These are phyloP conservation scores for Lomentospora prolificans DNA, from an alignment of 2,329 filamentous ascomycete species.

Conservation along the genomic window DNA sequence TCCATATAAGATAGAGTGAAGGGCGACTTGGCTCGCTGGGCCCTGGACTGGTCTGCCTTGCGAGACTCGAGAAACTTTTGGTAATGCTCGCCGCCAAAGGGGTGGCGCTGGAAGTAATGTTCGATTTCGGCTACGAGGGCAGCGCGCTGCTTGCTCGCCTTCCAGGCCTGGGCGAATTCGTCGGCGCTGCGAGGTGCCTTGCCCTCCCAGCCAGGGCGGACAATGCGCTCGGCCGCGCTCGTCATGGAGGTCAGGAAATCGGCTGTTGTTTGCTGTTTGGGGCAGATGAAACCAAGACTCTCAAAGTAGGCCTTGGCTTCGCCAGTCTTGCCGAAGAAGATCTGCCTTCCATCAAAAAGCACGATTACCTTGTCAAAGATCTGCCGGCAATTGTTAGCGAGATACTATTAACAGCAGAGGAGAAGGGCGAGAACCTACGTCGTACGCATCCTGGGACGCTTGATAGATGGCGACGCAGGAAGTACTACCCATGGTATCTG, in stretches of 20 bases:
- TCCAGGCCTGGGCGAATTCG: slow-evolving; percentile 28
- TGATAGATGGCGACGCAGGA: slow-evolving; percentile 44
- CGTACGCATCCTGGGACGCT: slow-evolving; percentile 46
- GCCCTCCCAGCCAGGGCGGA: slow-evolving; percentile 23
- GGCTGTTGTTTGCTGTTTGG: slow-evolving; percentile 58
- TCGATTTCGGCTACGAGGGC: slow-evolving; percentile 20
- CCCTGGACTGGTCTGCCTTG: slow-evolving; percentile 18
- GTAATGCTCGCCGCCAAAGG: slow-evolving; percentile 16
- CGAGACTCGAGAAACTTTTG: slow-evolving; percentile 18
- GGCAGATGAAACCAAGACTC: slow-evolving; percentile 52
- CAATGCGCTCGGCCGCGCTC: slow-evolving; percentile 23
- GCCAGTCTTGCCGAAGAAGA: slow-evolving; percentile 53
- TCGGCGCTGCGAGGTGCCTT: slow-evolving; percentile 25
- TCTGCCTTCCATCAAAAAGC: slow-evolving; percentile 57
- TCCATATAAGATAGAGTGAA: slow-evolving; percentile 37
- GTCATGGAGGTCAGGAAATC: slow-evolving; percentile 60
- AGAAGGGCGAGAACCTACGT: slow-evolving; percentile 16
- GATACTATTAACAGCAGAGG: not conserved
- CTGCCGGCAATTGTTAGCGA: slow-evolving; percentile 17
- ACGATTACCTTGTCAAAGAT: slow-evolving; percentile 60
- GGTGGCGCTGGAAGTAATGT: slow-evolving; percentile 16
- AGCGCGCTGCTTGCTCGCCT: slow-evolving; percentile 17
- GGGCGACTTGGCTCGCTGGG: slow-evolving; percentile 34
- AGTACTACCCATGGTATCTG: slow-evolving; percentile 36
- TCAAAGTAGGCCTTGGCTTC: slow-evolving; percentile 56